Percentiles rank a stretch among this genome's conserved stretches.
These are phyloP conservation scores for Ambrosia trifida DNA, from an alignment of 129 eudicot species.

Conservation along the genomic window DNA sequence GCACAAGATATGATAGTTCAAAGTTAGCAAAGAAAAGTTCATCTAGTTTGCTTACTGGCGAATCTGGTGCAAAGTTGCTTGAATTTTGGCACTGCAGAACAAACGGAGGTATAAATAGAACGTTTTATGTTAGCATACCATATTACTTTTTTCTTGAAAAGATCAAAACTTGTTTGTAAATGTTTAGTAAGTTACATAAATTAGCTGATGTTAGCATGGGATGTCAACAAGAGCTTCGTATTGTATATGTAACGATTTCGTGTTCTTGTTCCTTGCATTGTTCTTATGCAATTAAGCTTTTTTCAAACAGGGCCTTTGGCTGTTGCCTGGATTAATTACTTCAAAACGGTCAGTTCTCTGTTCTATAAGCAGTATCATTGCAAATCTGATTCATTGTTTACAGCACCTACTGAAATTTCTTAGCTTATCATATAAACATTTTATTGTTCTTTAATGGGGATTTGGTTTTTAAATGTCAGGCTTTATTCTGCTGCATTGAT, in stretches of 20 bases:
- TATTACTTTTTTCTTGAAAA: neutral
- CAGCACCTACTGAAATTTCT: neutral
- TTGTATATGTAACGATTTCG: constrained; percentile 4
- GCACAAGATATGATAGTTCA: constrained; percentile 59
- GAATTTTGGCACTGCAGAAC: constrained; percentile 71
- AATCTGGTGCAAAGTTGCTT: constrained; percentile 39
- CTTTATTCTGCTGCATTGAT: constrained; percentile 51
- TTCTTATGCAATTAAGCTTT: constrained; percentile 18
- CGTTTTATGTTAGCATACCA: neutral
- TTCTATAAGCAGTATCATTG: neutral
- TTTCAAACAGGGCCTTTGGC: constrained; percentile 57
- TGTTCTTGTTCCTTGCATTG: constrained; percentile 7
- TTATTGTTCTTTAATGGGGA: constrained; percentile 5
- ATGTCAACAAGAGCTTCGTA: constrained; percentile 10
- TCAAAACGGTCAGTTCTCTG: constrained; percentile 51
- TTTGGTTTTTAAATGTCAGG: constrained; percentile 40
- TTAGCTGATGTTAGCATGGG: neutral
- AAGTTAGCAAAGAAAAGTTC: constrained; percentile 48
- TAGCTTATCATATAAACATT: constrained; percentile 2
- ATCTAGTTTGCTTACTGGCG: constrained; percentile 46
- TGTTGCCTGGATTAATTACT: constrained; percentile 56
- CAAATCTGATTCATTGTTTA: constrained; percentile 13
- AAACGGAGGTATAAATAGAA: constrained; percentile 54
- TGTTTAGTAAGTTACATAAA: neutral
- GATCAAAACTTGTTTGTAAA: neutral